A percentile compares a stretch with the other conserved stretches of the same genome.
Conservation (phyloP, 1,284 basidiomycete genomes). For the Amylostereum areolatum region DNA sequence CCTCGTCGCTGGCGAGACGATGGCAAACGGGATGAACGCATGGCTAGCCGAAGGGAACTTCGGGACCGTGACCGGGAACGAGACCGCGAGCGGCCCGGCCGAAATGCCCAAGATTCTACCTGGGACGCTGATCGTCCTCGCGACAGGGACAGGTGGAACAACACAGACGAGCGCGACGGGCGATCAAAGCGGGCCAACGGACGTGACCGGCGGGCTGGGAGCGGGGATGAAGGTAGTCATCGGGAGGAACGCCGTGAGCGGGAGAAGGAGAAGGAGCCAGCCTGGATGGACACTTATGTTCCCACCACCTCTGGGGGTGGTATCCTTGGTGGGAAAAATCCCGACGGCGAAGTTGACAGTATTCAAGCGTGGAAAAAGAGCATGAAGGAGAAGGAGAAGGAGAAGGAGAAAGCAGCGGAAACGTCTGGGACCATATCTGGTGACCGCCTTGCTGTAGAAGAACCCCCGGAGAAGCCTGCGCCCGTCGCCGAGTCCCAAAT, state of each 20-base stretch:
- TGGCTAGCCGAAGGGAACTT: constrained; percentile 51
- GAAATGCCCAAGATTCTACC: constrained; percentile 12
- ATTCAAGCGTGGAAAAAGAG: constrained; percentile 90
- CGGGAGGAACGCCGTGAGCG: constrained; percentile 39
- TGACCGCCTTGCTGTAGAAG: constrained; percentile 16
- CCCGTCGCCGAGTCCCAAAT: constrained; percentile 34
- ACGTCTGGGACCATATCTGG: constrained; percentile 6
- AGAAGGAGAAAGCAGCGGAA: constrained; percentile 39
- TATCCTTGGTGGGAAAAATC: constrained; percentile 54
- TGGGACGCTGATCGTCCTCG: constrained; percentile 23
- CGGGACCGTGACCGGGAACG: constrained; percentile 20
- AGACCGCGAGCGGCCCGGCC: constrained; percentile 26
- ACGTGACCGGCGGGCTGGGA: constrained; percentile 49
- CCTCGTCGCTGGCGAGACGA: constrained; percentile 71
- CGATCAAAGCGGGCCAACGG: constrained; percentile 51
- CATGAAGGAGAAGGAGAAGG: constrained; percentile 71
- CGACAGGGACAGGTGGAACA: constrained; percentile 48
- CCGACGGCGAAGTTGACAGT: constrained; percentile 69
- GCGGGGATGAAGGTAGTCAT: constrained; percentile 50
- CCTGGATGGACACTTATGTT: constrained; percentile 89
- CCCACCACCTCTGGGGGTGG: constrained; percentile 50
- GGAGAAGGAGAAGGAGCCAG: constrained; percentile 78
- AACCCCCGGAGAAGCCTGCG: constrained; percentile 24
- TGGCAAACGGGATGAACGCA: constrained; percentile 68
- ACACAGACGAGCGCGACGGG: constrained; percentile 56